phyloP scores from a whole-genome alignment of 2,329 filamentous ascomycete species.

The Pleurostoma richardsiae region DNA sequence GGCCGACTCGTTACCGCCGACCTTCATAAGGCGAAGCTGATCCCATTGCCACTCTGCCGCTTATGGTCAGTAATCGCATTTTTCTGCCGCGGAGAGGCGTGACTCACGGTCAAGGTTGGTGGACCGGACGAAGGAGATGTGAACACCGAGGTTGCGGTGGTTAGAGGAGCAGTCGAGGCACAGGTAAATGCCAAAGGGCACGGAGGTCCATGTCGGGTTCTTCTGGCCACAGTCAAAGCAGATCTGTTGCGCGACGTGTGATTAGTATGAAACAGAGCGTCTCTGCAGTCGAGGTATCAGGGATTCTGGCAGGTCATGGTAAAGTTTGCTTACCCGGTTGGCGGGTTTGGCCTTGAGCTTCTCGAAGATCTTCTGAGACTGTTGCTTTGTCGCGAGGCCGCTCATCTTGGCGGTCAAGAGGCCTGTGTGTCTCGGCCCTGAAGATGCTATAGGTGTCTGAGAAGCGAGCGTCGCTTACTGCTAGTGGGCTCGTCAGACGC shows the following conservation, averaged over 20 bases:
- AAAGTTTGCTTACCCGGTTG: conserved; percentile 70
- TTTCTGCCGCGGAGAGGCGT: too few species aligned
- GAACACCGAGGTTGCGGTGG: conserved; percentile 94
- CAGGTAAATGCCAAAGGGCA: conserved; percentile 94
- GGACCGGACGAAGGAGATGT: conserved; percentile 98
- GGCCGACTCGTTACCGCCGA: conserved; percentile 94
- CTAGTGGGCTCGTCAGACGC: too few species aligned
- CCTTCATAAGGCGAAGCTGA: conserved; percentile 94
- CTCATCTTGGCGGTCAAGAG: conserved; percentile 44
- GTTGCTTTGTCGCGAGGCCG: conserved; percentile 77
- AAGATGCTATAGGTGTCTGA: too few species aligned
- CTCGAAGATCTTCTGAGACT: conserved; percentile 97
- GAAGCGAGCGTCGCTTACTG: too few species aligned
- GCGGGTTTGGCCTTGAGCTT: conserved; percentile 91
- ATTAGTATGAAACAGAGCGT: conserved; percentile 2
- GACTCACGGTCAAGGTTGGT: conserved; percentile 95
- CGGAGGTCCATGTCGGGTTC: conserved; percentile 97
- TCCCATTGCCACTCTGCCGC: conserved; percentile 93
- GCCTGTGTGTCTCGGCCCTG: too few species aligned
- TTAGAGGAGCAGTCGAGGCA: conserved; percentile 97
- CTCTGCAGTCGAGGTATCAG: too few species aligned
- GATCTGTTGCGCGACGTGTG: conserved; percentile 49
- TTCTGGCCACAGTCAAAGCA: conserved; percentile 98
- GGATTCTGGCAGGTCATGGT: neutral
- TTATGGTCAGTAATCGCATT: conserved; percentile 11